Evolutionary conservation across 257 asterid species (phyloP), one percentile per base, ranked within the genome.

Genomic region (Paraleonurus japonicus): DNA sequence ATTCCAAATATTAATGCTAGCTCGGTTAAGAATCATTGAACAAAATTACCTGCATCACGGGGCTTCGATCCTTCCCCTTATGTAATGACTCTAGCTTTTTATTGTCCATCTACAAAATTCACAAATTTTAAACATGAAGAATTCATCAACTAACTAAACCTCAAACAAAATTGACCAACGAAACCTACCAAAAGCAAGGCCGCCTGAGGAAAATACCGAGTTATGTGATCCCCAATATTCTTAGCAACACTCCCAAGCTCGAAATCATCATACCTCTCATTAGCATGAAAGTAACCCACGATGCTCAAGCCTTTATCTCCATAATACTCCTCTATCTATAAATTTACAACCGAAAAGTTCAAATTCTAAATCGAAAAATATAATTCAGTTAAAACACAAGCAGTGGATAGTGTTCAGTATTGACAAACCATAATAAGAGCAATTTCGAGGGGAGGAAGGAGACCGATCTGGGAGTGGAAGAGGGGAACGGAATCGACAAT

Each of bases 271-370:
- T 76, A 86, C 70, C 96, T 84, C 84, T 91, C 99, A 69, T 95
- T 95, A 30, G 96, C 99, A 65, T 95, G 99, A 76, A 91, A 95
- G 65, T 95, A 95, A 8, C 99, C 99, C 66, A 92, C 95, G 58
- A 95, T 76, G 70, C 85, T 84, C 89, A 92, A 75, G 47, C 93
- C 99, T 73, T 89, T 92, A 3, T 83, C 96, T 19, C 61, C 84
- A 62, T 80, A 89, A 61, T 89, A 91, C 85, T 92, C 99, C 81
- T 95, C 99, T 32, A 95, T 84, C 99, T 95, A 81, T 61, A 0
- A 50, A 62, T 24, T 64, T 11, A 61, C 65, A 69, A 65, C 30
- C 23, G 47, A 68, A 60, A 28, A 43, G n/a, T 16, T 47, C 24
- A 81, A 63, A 19, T 61, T 61, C 12, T 5, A 70, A 61, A 9